Conservation (phyloP, 2,329 filamentous ascomycete species). For the Ophiostoma sp. region DNA sequence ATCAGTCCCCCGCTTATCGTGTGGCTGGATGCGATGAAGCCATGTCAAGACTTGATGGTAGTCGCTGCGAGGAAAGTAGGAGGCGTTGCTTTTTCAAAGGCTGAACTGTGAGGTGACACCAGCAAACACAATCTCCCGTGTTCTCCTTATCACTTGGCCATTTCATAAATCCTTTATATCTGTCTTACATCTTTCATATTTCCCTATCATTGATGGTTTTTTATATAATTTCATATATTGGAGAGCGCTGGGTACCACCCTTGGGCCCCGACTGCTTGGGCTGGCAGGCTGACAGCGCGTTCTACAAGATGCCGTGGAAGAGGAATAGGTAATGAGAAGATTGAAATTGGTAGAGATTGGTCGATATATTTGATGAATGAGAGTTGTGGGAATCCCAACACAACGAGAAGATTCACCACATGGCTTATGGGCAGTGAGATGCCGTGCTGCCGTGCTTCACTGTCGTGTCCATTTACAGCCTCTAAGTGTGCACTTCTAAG, state of each 20-base stretch:
- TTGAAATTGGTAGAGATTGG: too few relatives aligned
- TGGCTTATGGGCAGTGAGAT: too few relatives aligned
- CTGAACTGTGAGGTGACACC: neutral
- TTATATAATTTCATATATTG: neutral
- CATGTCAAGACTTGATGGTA: too few relatives aligned
- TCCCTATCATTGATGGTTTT: neutral
- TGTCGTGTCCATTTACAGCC: too few relatives aligned
- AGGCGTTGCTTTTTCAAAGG: neutral
- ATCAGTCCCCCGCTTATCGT: neutral
- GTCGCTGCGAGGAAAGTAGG: neutral
- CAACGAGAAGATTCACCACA: too few relatives aligned
- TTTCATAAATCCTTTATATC: too few relatives aligned
- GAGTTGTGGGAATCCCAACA: too few relatives aligned
- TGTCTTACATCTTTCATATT: neutral
- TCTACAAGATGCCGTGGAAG: conserved; percentile 9
- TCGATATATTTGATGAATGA: too few relatives aligned
- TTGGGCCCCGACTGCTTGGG: neutral
- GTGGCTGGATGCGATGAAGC: neutral
- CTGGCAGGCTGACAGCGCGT: neutral
- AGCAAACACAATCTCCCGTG: neutral
- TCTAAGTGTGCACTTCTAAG: too few relatives aligned
- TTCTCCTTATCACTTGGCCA: too few relatives aligned
- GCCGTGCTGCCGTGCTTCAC: too few relatives aligned
- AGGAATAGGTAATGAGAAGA: neutral
- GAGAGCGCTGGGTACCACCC: neutral